Base-by-base conservation (phyloP, 352 stramenopile species). In the Phytopythium delawarense region DNA sequence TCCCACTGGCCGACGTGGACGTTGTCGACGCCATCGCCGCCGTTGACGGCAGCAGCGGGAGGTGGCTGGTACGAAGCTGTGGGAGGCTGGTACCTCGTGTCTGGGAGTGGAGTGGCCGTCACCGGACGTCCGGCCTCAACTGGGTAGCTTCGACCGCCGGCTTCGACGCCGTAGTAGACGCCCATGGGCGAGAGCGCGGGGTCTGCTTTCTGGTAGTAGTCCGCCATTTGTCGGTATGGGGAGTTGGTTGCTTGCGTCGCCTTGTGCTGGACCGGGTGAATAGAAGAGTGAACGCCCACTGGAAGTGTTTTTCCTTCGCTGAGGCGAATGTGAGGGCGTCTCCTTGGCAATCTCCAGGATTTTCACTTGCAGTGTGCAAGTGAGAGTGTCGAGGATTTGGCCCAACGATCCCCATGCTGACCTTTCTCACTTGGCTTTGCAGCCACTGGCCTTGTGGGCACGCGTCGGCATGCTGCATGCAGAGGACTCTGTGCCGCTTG, bases 1-100 rank as follows among this genome's bases (percentile, higher is more conserved):
- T 45, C 63, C 71, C 67, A 78, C 28, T 62, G 59, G 4, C 71
- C 71, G 28, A 65, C 72, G 21, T 59, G 50, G 37, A 74, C 70
- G 4, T 51, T 61, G 35, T 32, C 32, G 23, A 7, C 49, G 25
- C 15, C 12, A 40, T 15, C 15, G 50, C 13, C 21, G 32, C 2
- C n/a, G 15, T 57, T 42, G 32, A 40, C 21, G 13, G 7, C 45
- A 18, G 7, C 45, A 32, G 16, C 45, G 11, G 49, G 49, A 4
- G 28, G 49, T n/a, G 49, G 25, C 49, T 40, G 16, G 28, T 55
- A 55, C 25, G 25, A 18, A 15, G 21, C 35, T 11, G 9, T n/a
- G 5, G 49, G 49, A 25, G 8, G 25, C 25, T 55, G 49, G 12
- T 40, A 40, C 0, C 25, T 7, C 0, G 3, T 13, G 16, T 12